Percentiles rank a stretch among this genome's conserved stretches.
These are phyloP conservation scores for Lepidium didymum DNA, from an alignment of 345 rosid species.

Conservation along the genomic window DNA sequence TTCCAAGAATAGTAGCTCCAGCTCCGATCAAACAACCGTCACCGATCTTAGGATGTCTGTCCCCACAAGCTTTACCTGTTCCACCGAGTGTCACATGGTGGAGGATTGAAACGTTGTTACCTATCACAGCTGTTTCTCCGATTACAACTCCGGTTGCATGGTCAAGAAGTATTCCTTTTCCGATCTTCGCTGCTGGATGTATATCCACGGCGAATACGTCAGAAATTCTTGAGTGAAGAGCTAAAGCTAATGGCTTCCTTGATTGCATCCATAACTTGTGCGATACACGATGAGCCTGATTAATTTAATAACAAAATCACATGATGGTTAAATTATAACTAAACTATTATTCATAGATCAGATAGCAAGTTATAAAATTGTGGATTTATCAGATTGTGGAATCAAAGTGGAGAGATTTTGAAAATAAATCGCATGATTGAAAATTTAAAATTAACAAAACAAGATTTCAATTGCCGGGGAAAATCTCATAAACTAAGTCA, in stretches of 20 bases:
- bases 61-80: constrained; percentile 71
- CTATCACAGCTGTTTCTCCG: constrained; percentile 88
- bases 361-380: neutral
- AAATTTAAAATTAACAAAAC: neutral
- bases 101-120: constrained; percentile 84
- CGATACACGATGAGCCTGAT: constrained; percentile 82
- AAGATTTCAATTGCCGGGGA: neutral
- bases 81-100: constrained; percentile 96
- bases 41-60: constrained; percentile 90
- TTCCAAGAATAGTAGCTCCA: constrained; percentile 85
- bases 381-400: neutral
- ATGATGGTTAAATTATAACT: too few species aligned
- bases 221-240: constrained; percentile 84
- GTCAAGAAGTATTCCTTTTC: constrained; percentile 81
- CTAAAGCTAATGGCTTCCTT: constrained; percentile 77
- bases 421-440: neutral
- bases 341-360: neutral
- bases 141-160: constrained; percentile 92
- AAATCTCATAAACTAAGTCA: neutral
- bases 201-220: constrained; percentile 93
- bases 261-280: constrained; percentile 80
- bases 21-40: constrained; percentile 96
- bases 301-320: neutral
- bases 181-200: constrained; percentile 91
- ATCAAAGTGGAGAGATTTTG: neutral